Evolutionary conservation across 768 basidiomycete genomes (phyloP).

Genomic region (Lactarius hatsudake): DNA sequence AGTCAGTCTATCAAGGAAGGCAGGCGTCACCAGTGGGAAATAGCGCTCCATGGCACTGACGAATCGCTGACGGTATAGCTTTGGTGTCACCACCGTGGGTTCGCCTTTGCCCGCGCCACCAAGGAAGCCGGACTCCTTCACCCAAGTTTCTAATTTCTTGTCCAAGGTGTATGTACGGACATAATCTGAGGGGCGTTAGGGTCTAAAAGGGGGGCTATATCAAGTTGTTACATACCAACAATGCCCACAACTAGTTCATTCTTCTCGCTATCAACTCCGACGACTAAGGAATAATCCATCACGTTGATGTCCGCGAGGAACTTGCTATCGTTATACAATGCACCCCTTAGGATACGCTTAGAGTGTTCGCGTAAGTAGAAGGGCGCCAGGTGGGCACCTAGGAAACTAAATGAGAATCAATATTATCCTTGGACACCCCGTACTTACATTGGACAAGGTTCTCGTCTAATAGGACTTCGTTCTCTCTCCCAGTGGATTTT

Average conservation of each 20-base stretch:
- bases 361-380: constrained; percentile 97
- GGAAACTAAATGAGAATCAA: neutral
- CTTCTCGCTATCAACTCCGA: constrained; percentile 86
- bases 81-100: constrained; percentile 95
- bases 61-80: constrained; percentile 88
- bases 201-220: neutral
- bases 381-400: constrained; percentile 82
- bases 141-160: constrained; percentile 97
- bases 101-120: constrained; percentile 82
- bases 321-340: constrained; percentile 92
- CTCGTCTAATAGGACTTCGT: constrained; percentile 94
- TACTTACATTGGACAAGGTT: constrained; percentile 85
- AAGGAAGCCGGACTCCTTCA: constrained; percentile 91
- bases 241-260: constrained; percentile 96
- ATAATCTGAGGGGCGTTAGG: constrained; percentile 59
- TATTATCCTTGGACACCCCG: neutral
- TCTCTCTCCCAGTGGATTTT: constrained; percentile 82
- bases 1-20: neutral
- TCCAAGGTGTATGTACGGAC: constrained; percentile 98
- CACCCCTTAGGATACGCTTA: constrained; percentile 86
- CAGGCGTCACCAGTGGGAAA: constrained; percentile 67
- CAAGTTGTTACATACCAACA: constrained; percentile 63
- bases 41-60: constrained; percentile 87
- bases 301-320: constrained; percentile 94
- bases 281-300: constrained; percentile 96